phyloP scores from a whole-genome alignment of 768 basidiomycete species.

The Suillus sp. region DNA sequence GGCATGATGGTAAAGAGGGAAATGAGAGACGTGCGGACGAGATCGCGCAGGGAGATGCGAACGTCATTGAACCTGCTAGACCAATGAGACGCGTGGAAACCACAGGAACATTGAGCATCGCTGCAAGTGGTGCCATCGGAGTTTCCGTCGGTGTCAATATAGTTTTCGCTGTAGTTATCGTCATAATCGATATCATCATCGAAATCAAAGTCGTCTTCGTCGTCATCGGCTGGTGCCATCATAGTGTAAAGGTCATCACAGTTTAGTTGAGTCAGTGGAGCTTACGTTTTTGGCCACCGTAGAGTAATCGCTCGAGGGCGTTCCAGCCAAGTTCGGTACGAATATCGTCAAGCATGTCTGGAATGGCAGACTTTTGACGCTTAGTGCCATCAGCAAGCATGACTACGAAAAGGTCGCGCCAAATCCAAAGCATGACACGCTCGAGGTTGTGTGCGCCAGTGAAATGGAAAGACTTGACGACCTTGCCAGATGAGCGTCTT shows the following conservation, averaged over 20 bases:
- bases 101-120: slow-evolving; percentile 30
- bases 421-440: slow-evolving; percentile 59
- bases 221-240: slow-evolving; percentile 16
- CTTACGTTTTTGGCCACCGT: slow-evolving; percentile 53
- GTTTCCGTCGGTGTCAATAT: slow-evolving; percentile 23
- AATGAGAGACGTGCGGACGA: slow-evolving; percentile 49
- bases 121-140: slow-evolving; percentile 23
- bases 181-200: slow-evolving; percentile 34
- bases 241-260: slow-evolving; percentile 11
- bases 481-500: slow-evolving; percentile 42
- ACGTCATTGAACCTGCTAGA: slow-evolving; percentile 41
- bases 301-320: slow-evolving; percentile 52
- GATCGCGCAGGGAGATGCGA: slow-evolving; percentile 41
- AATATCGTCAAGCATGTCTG: slow-evolving; percentile 63
- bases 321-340: slow-evolving; percentile 52
- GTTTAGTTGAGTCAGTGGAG: not conserved
- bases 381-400: slow-evolving; percentile 45
- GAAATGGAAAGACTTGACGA: slow-evolving; percentile 51
- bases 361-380: slow-evolving; percentile 37
- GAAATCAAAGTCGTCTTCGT: slow-evolving; percentile 27
- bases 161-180: slow-evolving; percentile 28
- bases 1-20: slow-evolving; percentile 54
- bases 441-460: slow-evolving; percentile 50
- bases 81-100: slow-evolving; percentile 56
- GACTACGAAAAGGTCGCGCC: slow-evolving; percentile 67